Percentiles rank a stretch among this genome's conserved stretches.
These are phyloP conservation scores for Dorcoceras hygrometricum DNA, from an alignment of 257 asterid genomes.

Conservation along the genomic window DNA sequence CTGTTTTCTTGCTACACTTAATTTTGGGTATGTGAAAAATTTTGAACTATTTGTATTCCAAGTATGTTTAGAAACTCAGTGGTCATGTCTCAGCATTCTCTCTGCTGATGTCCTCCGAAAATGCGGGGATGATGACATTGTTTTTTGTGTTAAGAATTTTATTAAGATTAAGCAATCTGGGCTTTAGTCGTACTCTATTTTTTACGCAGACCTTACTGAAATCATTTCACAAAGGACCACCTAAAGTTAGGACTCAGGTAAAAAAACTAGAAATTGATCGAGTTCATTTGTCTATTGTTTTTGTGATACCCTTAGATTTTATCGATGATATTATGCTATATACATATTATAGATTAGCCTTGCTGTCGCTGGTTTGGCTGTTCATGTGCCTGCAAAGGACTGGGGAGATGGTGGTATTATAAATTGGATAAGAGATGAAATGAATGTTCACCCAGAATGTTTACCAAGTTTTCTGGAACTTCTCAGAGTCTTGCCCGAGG, in stretches of 20 bases:
- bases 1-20: background rate
- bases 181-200: constrained; percentile 21
- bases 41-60: constrained; percentile 2
- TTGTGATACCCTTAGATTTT: constrained; percentile 20
- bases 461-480: constrained; percentile 96
- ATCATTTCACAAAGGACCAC: constrained; percentile 89
- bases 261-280: constrained; percentile 24
- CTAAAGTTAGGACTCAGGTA: constrained; percentile 98
- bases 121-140: constrained; percentile 15
- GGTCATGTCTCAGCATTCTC: constrained; percentile 8
- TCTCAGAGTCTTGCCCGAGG: constrained; percentile 97
- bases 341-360: constrained; percentile 84
- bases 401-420: constrained; percentile 98
- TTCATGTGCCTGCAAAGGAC: constrained; percentile 86
- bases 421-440: constrained; percentile 84
- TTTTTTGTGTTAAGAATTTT: constrained; percentile 8
- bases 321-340: constrained; percentile 39
- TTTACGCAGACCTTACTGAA: constrained; percentile 79
- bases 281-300: constrained; percentile 4
- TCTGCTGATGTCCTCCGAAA: constrained; percentile 6
- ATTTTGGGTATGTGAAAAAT: background rate
- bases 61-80: background rate
- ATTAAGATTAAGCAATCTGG: constrained; percentile 19
- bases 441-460: constrained; percentile 86
- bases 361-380: constrained; percentile 99